Evolutionary conservation across 2,329 filamentous ascomycete genomes (phyloP), one percentile per base, ranked within the genome.

Genomic region (Mycogone perniciosa): DNA sequence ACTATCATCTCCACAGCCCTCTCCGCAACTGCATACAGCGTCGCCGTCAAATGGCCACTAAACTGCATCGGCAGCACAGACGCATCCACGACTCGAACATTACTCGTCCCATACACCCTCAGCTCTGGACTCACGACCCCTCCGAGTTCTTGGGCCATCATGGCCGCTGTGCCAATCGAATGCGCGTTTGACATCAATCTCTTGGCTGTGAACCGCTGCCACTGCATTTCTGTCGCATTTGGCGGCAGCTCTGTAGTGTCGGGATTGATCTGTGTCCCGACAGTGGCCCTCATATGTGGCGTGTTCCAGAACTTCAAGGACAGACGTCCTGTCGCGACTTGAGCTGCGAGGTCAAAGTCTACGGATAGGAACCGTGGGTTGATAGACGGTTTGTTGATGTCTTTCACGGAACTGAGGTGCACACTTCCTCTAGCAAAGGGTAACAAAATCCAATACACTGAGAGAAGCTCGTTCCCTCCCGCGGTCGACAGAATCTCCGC

Each of bases 371-470:
- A 56, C 37, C 44, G 44, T 7, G 56, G 56, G 40, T 58, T 48
- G 37, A 58, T 58, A 27, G 72, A 67, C 0, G 76, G 73, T 29
- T 68, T 62, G 4, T 71, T 69, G 9, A 61, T 60, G 7, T 70
- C 62, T 41, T 75, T 68, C 1, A 67, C 48, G 4, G 70, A 69
- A 11, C 65, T 65, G 53, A 84, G 78, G 64, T 84, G 82, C 50
- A 82, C 75, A 40, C 71, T 70, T 6, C 82, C 82, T 0, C 81
- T 73, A 3, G 76, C 80, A 58, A 80, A 76, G 0, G 82, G 81
- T 7, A 74, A 50, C 7, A 71, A 58, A 6, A 57, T 53, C 65
- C 68, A 74, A 51, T 65, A 67, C 7, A 67, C 60, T 1, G 72
- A 68, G n/a, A 62, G 60, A 11, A 72, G 59, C 3, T 66, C 57